Conservation (phyloP, 768 basidiomycete genomes). For the Chiua virens region DNA sequence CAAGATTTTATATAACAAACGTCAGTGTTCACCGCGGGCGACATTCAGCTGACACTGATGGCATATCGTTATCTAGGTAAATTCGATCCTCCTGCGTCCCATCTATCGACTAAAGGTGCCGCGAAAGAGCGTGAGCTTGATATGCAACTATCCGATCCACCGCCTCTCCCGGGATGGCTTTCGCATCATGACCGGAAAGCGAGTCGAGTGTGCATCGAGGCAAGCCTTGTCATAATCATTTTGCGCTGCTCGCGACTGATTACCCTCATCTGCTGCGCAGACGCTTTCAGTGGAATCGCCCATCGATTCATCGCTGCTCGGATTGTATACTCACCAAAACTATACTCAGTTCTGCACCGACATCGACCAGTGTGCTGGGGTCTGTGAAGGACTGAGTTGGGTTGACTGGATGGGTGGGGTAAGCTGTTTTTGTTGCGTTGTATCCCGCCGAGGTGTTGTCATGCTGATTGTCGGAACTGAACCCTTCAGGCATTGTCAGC, state of each 20-base stretch:
- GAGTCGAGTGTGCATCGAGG: slow-evolving; percentile 79
- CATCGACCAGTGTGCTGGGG: slow-evolving; percentile 67
- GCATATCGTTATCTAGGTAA: slow-evolving; percentile 52
- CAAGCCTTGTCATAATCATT: slow-evolving; percentile 29
- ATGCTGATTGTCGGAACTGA: background rate
- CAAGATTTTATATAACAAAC: slow-evolving; percentile 93
- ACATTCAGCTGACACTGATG: slow-evolving; percentile 1
- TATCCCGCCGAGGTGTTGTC: no score
- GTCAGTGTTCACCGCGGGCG: slow-evolving; percentile 37
- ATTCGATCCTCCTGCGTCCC: slow-evolving; percentile 61
- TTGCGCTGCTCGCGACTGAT: background rate
- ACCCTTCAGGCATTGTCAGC: slow-evolving; percentile 54
- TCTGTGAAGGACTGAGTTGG: slow-evolving; percentile 78
- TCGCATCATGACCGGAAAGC: slow-evolving; percentile 57
- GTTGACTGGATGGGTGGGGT: slow-evolving; percentile 68
- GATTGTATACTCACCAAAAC: slow-evolving; percentile 92
- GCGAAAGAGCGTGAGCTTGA: slow-evolving; percentile 62
- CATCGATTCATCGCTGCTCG: slow-evolving; percentile 87
- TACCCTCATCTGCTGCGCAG: slow-evolving; percentile 36
- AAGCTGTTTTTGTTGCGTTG: slow-evolving; percentile 14
- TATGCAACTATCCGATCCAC: slow-evolving; percentile 50
- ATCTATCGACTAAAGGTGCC: slow-evolving; percentile 60
- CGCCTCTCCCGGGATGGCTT: slow-evolving; percentile 59
- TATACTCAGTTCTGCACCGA: slow-evolving; percentile 82
- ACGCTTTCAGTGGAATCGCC: slow-evolving; percentile 79